Evolutionary conservation across 2,329 filamentous ascomycete species (phyloP).

Genomic region (Apiospora saccharicola): DNA sequence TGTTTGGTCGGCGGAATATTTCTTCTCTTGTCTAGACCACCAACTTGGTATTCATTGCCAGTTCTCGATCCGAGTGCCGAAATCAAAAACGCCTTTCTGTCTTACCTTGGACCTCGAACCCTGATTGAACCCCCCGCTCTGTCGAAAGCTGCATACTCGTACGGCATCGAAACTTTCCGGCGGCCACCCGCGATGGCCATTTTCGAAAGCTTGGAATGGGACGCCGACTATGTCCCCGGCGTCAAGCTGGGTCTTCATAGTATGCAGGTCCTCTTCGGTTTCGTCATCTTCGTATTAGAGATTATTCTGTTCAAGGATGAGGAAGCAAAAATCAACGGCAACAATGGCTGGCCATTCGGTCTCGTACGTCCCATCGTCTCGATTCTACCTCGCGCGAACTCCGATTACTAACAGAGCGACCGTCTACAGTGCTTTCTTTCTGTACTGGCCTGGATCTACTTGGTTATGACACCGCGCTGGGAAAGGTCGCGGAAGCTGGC

Average conservation of each 20-base stretch:
- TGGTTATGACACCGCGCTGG: constrained; percentile 70
- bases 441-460: constrained; percentile 69
- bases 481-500: constrained; percentile 67
- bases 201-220: constrained; percentile 48
- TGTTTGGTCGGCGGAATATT: neutral
- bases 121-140: constrained; percentile 2
- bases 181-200: constrained; percentile 20
- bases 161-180: neutral
- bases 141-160: neutral
- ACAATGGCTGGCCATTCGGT: constrained; percentile 70
- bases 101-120: constrained; percentile 16
- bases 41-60: neutral
- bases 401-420: neutral
- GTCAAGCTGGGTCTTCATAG: constrained; percentile 66
- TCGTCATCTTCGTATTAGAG: constrained; percentile 65
- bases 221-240: constrained; percentile 61
- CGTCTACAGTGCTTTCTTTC: constrained; percentile 66
- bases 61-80: neutral
- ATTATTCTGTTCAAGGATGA: constrained; percentile 64
- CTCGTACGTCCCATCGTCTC: constrained; percentile 55
- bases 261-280: constrained; percentile 60
- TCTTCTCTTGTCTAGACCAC: neutral
- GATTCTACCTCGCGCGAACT: neutral
- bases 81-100: neutral
- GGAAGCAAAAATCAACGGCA: constrained; percentile 59